phyloP scores from a whole-genome alignment of 1,284 basidiomycete species.

The Xanthoconium separans region DNA sequence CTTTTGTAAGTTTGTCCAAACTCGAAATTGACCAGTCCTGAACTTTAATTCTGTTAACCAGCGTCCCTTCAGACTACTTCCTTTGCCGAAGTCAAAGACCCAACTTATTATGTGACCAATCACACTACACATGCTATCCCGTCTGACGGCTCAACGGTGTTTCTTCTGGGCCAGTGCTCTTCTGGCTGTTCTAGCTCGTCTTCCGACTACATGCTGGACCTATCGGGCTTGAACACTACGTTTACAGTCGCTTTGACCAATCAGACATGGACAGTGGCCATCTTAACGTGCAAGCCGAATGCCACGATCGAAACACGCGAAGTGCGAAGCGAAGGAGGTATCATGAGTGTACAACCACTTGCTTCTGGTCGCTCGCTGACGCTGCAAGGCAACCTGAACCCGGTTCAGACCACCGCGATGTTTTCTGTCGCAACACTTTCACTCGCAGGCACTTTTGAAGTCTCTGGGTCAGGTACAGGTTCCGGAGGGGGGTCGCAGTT shows the following conservation, averaged over 20 bases:
- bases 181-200: conserved; percentile 12
- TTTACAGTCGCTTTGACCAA: conserved; percentile 18
- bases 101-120: conserved; percentile 15
- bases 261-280: conserved; percentile 20
- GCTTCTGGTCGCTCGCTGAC: conserved; percentile 8
- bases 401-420: conserved; percentile 20
- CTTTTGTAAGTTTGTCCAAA: conserved; percentile 10
- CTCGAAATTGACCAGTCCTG: no score
- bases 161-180: conserved; percentile 21
- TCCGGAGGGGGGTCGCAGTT: conserved; percentile 14
- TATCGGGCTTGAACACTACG: conserved; percentile 12
- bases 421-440: conserved; percentile 19
- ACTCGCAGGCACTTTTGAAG: conserved; percentile 5
- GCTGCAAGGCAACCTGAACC: conserved; percentile 25
- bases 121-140: conserved; percentile 20
- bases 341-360: conserved; percentile 22
- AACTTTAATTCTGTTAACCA: no score
- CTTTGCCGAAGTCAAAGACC: conserved; percentile 13
- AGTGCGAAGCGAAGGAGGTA: conserved; percentile 24
- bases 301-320: conserved; percentile 28
- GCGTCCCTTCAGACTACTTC: neutral
- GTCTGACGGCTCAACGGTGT: conserved; percentile 24
- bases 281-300: conserved; percentile 26
- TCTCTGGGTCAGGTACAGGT: neutral
- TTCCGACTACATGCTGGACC: conserved; percentile 10